Evolutionary conservation across 208 protist species (phyloP), one percentile per base, ranked within the genome.

Genomic region (Acanthamoeba castellanii): DNA sequence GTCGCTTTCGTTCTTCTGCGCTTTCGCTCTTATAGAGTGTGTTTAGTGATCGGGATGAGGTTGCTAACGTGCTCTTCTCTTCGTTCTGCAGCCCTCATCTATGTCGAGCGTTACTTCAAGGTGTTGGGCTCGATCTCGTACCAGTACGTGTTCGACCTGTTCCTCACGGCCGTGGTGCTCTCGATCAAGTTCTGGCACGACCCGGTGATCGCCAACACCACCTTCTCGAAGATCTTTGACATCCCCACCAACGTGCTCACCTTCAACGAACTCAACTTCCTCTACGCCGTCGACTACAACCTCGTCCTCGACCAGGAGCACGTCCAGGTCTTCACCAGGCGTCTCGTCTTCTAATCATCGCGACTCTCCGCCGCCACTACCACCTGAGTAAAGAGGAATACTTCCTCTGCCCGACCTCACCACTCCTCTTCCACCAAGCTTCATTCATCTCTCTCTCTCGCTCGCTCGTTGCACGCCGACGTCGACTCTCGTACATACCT

Each of bases 121-220:
- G 88, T 93, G 25, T 18, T 93, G 52, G 88, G 88, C 25, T 50
- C n/a, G 59, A 93, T 93, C 52, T 81, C 64, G 30, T 30, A 78
- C 50, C 88, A 93, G 66, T 93, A 93, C 37, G 88, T 93, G 59
- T 93, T 93, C 47, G 88, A 93, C 34, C 88, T 93, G 37, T 93
- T 93, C 88, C 88, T 93, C 27, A 93, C 88, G 16, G 61, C 16
- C 30, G 88, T 93, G 27, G 88, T 93, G 88, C 88, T 93, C 25
- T 72, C 88, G 34, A 93, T 93, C 88, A 93, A 93, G 88, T 93
- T 93, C 66, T 93, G 88, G 88, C 88, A 93, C 61, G 88, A 93
- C 34, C 88, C 88, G 4, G 88, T 93, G 32, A 93, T 93, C 66
- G 59, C 88, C 88, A 93, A 93, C 88, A 93, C 88, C 16, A 93